Conservation (phyloP, 805 yeast genomes). For the Wickerhamiella allomyrinae region DNA sequence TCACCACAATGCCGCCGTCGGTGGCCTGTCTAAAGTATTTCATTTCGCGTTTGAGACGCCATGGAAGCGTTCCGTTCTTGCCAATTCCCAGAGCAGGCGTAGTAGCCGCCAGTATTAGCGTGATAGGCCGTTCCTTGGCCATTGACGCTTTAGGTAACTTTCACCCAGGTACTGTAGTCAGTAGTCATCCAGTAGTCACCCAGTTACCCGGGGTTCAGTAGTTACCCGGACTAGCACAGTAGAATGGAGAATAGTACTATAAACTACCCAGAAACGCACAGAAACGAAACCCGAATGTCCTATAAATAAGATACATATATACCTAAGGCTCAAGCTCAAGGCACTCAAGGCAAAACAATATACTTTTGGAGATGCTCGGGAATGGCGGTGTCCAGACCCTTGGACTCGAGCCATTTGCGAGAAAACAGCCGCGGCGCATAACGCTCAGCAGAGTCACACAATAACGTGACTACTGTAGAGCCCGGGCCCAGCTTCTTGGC, state of each 20-base stretch:
- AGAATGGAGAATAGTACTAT: too few species aligned
- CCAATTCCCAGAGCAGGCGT: slow-evolving; percentile 79
- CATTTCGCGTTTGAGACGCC: slow-evolving; percentile 78
- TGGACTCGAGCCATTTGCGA: slow-evolving; percentile 57
- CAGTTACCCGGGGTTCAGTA: too few species aligned
- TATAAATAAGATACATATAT: too few species aligned
- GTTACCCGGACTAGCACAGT: too few species aligned
- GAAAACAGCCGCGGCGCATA: slow-evolving; percentile 74
- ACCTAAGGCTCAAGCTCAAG: too few species aligned
- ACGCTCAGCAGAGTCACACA: slow-evolving; percentile 83
- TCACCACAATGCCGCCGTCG: slow-evolving; percentile 42
- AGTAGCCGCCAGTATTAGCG: slow-evolving; percentile 76
- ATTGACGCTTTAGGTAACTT: too few species aligned
- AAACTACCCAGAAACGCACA: too few species aligned
- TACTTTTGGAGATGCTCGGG: slow-evolving; percentile 64
- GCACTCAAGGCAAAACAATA: slow-evolving; percentile 39
- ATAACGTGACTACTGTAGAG: slow-evolving; percentile 72
- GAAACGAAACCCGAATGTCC: too few species aligned
- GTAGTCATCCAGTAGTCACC: too few species aligned
- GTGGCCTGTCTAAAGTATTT: slow-evolving; percentile 71
- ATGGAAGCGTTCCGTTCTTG: slow-evolving; percentile 63
- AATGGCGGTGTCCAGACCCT: slow-evolving; percentile 44
- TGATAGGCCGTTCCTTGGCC: slow-evolving; percentile 22
- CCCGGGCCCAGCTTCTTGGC: slow-evolving; percentile 63
- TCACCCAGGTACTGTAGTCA: too few species aligned